Evolutionary conservation across 306 rosid genomes (phyloP).

Genomic region (Vigna angularis): DNA sequence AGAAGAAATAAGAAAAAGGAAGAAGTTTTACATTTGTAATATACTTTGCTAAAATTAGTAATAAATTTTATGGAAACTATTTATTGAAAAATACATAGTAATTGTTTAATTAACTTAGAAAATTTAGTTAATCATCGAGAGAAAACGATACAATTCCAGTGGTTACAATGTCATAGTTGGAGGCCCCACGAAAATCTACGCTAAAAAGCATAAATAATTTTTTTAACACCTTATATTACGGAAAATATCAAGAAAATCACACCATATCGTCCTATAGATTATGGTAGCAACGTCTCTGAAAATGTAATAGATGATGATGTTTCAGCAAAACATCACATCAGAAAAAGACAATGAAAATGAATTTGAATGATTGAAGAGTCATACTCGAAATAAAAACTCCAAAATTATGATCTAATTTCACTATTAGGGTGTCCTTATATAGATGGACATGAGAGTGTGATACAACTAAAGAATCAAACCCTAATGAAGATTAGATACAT

Average conservation of each 20-base stretch:
- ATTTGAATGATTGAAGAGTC: conserved; percentile 3
- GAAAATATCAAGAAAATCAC: conserved; percentile 39
- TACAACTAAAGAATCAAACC: neutral
- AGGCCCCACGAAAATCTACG: conserved; percentile 47
- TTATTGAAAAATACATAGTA: no score
- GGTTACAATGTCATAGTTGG: neutral
- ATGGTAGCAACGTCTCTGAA: conserved; percentile 24
- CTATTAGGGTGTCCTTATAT: conserved; percentile 4
- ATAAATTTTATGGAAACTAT: no score
- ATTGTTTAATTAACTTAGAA: neutral
- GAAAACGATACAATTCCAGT: neutral
- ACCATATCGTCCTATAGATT: conserved; percentile 34
- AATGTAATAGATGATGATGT: conserved; percentile 21
- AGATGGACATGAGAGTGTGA: neutral
- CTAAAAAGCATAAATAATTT: conserved; percentile 1
- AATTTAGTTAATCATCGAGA: neutral
- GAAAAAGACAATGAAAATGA: neutral
- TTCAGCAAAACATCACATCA: conserved; percentile 30
- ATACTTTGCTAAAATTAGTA: no score
- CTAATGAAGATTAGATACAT: neutral
- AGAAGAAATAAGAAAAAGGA: no score
- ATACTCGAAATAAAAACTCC: conserved; percentile 4
- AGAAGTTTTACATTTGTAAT: no score
- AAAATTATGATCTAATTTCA: conserved; percentile 16
- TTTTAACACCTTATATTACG: conserved; percentile 34